These are phyloP conservation scores for Sisymbrium irio DNA, from an alignment of 345 rosid genomes.

Conservation along the genomic window DNA sequence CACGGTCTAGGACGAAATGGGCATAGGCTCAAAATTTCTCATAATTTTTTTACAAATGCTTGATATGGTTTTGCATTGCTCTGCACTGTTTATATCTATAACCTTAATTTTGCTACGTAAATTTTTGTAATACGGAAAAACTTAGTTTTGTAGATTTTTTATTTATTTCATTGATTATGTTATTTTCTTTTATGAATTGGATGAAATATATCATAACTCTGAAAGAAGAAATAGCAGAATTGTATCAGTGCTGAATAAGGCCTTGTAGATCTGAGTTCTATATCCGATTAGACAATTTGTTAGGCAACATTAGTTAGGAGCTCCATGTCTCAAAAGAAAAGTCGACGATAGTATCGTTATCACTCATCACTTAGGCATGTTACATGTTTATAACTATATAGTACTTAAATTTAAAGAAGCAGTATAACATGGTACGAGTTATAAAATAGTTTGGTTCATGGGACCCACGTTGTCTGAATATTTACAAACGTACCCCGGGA, in stretches of 20 bases:
- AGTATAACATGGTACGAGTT: slow-evolving; percentile 3
- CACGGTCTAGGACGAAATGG: neutral
- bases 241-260: neutral
- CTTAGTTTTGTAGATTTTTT: neutral
- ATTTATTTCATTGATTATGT: neutral
- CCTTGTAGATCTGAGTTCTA: neutral
- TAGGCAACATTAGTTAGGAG: slow-evolving; percentile 17
- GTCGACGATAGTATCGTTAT: slow-evolving; percentile 23
- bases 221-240: neutral
- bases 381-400: slow-evolving; percentile 31
- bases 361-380: slow-evolving; percentile 30
- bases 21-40: neutral
- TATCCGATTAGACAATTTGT: slow-evolving; percentile 19
- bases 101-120: neutral
- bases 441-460: slow-evolving; percentile 15
- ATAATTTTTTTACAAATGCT: too few species aligned
- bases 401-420: neutral
- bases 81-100: neutral
- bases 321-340: slow-evolving; percentile 10
- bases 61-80: neutral
- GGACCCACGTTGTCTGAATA: slow-evolving; percentile 6
- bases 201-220: neutral
- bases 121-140: too few species aligned
- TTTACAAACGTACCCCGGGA: neutral
- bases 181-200: neutral